Conservation (phyloP, 2,329 filamentous ascomycete species). For the Colletotrichum higginsianum region DNA sequence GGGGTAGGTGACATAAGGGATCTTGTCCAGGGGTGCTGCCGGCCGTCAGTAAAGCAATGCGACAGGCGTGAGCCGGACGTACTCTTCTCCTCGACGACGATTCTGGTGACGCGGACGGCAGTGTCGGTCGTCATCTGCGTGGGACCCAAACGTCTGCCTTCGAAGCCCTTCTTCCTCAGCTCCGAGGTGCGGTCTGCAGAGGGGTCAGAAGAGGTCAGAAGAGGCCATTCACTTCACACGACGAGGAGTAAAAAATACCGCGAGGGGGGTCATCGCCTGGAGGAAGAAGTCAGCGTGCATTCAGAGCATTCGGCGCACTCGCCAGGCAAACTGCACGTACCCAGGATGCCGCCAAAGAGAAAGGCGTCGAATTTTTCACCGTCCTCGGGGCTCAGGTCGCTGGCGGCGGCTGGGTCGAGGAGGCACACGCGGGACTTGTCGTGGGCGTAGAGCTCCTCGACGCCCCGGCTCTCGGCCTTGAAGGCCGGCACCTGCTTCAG, state of each 20-base stretch:
- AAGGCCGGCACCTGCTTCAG: slow-evolving; percentile 73
- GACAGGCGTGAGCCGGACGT: slow-evolving; percentile 47
- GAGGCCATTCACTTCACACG: not conserved
- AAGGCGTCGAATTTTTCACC: slow-evolving; percentile 89
- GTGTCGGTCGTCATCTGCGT: slow-evolving; percentile 99
- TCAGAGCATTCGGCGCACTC: slow-evolving; percentile 15
- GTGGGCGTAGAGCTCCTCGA: slow-evolving; percentile 84
- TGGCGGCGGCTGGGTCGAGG: slow-evolving; percentile 86
- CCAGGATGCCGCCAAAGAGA: slow-evolving; percentile 95
- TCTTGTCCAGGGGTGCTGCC: slow-evolving; percentile 81
- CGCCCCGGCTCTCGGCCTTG: slow-evolving; percentile 80
- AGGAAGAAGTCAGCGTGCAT: slow-evolving; percentile 39
- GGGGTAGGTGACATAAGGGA: slow-evolving; percentile 88
- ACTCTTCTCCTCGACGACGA: slow-evolving; percentile 90
- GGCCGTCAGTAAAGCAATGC: slow-evolving; percentile 25
- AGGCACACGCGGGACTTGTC: slow-evolving; percentile 86
- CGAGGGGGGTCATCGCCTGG: slow-evolving; percentile 92
- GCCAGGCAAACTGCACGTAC: slow-evolving; percentile 69
- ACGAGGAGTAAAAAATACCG: slow-evolving; percentile 69
- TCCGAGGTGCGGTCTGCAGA: slow-evolving; percentile 91
- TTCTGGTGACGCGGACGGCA: slow-evolving; percentile 91
- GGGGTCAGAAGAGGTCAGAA: slow-evolving; percentile 41
- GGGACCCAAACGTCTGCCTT: slow-evolving; percentile 87
- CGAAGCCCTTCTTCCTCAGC: slow-evolving; percentile 92
- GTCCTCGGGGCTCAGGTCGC: slow-evolving; percentile 88